Conservation (phyloP, 176 grass and related monocot species). For the Oryza punctata region DNA sequence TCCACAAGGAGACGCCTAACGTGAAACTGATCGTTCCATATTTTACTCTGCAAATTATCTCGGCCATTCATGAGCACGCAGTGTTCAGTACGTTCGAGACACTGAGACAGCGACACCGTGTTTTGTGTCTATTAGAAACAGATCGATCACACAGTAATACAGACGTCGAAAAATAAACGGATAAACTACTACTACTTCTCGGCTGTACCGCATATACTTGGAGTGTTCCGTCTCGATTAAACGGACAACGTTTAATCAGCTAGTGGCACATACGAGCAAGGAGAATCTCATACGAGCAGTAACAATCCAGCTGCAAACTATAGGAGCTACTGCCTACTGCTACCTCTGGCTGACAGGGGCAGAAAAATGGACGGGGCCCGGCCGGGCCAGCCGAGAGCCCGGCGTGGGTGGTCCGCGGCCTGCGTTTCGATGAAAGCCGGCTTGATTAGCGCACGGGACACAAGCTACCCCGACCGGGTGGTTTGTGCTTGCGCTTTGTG, state of each 20-base stretch:
- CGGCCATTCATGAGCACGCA: background rate
- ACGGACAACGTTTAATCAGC: background rate
- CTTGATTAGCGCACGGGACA: background rate
- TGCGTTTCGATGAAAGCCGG: background rate
- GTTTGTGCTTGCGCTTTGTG: background rate
- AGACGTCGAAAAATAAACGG: background rate
- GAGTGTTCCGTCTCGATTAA: background rate
- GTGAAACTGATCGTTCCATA: background rate
- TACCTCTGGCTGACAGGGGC: background rate
- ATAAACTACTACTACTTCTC: too few species aligned
- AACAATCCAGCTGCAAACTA: background rate
- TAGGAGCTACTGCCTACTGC: background rate
- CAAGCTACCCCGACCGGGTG: background rate
- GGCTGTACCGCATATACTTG: background rate
- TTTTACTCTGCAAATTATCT: background rate
- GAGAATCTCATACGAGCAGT: background rate
- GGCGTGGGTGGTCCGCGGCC: constrained; percentile 9
- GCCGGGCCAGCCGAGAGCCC: background rate
- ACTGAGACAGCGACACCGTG: background rate
- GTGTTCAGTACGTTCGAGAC: background rate
- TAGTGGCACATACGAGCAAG: background rate
- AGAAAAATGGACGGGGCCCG: constrained; percentile 15
- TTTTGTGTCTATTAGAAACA: background rate
- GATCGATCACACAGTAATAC: background rate
- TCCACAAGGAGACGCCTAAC: background rate